Evolutionary conservation across 768 basidiomycete genomes (phyloP), one percentile per base, ranked within the genome.

Genomic region (Pseudohyphozyma bogoriensis): DNA sequence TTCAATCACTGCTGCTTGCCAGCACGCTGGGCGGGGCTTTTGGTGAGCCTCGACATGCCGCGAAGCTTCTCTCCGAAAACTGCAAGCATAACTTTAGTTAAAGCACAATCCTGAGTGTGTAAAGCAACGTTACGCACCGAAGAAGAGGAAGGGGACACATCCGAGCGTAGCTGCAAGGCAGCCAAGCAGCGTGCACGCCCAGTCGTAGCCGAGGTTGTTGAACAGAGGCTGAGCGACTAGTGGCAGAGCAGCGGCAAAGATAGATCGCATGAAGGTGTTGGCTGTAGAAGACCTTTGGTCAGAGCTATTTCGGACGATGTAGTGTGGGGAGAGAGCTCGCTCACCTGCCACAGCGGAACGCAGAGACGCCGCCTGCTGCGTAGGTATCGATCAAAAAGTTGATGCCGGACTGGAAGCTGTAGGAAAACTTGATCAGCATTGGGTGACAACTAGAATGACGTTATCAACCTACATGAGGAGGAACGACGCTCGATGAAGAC

Each of bases 171-270:
- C 52, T 1, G 58, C 37, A 24, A 69, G 28, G 18, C 58, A 50
- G 22, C 66, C 68, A 18, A 69, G 62, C 3, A 69, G 45, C 12
- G 62, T 55, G 33, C 63, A 63, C 16, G 65, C 68, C 39, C 62
- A 58, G 18, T 55, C 66, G 35, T 73, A 60, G 3, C 73, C 74
- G 33, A 76, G 72, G 26, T 70, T 72, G 29, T 65, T 40, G 63
- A 66, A 76, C 63, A 75, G 70, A 28, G 68, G 70, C n/a, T 59
- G 16, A 10, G 67, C 67, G 54, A 73, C 72, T 29, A 75, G 57
- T 1, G 74, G 73, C 56, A 75, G 59, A 2, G 67, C 40, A 26
- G 56, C 36, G 18, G 58, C 58, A 37, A 55, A 64, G 16, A 68
- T 22, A n/a, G 20, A 33, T 1, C 20, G 33, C 32, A 31, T 7